Conservation (phyloP, 352 stramenopile species). For the Blastocystis sp. region DNA sequence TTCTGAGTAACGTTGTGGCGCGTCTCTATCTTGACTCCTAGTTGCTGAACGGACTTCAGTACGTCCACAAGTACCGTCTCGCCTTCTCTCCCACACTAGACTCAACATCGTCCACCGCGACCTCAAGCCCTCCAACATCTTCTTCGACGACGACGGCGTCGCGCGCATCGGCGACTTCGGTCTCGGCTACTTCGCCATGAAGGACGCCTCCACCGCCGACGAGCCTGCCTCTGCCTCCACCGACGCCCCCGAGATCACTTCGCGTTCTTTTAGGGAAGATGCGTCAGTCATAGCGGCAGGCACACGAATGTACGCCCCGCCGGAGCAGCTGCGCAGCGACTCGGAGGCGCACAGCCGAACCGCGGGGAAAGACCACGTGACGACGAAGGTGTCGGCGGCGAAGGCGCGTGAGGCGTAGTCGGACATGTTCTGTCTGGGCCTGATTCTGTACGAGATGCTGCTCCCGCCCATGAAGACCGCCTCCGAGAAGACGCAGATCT, state of each 20-base stretch:
- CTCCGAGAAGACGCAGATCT: neutral
- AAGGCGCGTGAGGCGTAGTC: neutral
- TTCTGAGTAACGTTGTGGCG: conserved; percentile 6
- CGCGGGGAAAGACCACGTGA: neutral
- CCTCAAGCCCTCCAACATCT: conserved; percentile 86
- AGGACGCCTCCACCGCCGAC: neutral
- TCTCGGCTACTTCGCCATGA: conserved; percentile 79
- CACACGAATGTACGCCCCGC: conserved; percentile 3
- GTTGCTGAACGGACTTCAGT: conserved; percentile 29
- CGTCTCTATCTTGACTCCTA: conserved; percentile 9
- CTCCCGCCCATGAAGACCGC: conserved; percentile 72
- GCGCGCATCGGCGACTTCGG: conserved; percentile 88
- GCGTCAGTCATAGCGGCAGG: neutral
- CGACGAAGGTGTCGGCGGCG: neutral
- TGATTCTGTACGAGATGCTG: conserved; percentile 89
- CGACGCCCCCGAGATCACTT: neutral
- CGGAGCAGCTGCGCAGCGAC: conserved; percentile 17
- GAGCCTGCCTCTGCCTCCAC: neutral
- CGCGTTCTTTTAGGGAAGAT: neutral
- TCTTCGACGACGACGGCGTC: conserved; percentile 83
- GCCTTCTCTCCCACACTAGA: neutral
- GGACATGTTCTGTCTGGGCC: conserved; percentile 86
- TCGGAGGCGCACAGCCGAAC: neutral
- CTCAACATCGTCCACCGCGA: conserved; percentile 85
- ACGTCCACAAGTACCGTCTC: conserved; percentile 10